A percentile compares a stretch with the other conserved stretches of the same genome.
These are phyloP conservation scores for Osmanthus fragrans DNA, from an alignment of 257 asterid species.

Conservation along the genomic window DNA sequence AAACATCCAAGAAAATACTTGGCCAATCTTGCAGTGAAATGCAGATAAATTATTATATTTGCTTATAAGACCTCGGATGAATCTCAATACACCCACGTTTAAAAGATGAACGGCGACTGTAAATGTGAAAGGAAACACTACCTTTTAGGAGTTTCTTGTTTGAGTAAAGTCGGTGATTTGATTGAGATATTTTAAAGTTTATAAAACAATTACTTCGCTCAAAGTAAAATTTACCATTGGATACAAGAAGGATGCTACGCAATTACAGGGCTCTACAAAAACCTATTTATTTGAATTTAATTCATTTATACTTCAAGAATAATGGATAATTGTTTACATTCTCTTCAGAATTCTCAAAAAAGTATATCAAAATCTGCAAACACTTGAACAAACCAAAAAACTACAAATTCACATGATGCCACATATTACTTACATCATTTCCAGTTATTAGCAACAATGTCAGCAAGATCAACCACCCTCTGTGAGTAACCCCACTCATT, in stretches of 20 bases:
- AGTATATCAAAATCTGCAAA: slow-evolving; percentile 41
- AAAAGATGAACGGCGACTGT: too few relatives aligned
- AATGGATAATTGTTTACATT: slow-evolving; percentile 40
- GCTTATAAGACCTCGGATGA: background rate
- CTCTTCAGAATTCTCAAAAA: slow-evolving; percentile 39
- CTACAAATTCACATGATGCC: background rate
- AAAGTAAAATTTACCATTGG: background rate
- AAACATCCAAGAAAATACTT: background rate
- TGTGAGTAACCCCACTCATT: slow-evolving; percentile 99
- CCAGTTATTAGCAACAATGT: slow-evolving; percentile 94
- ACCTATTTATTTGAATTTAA: background rate
- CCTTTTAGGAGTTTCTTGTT: too few relatives aligned
- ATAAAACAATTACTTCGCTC: background rate
- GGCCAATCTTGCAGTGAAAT: background rate
- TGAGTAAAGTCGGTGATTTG: background rate
- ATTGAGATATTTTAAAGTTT: background rate
- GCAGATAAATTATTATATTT: background rate
- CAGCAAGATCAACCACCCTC: slow-evolving; percentile 98
- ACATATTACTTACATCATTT: slow-evolving; percentile 37
- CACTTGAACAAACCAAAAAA: slow-evolving; percentile 18
- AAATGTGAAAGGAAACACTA: too few relatives aligned
- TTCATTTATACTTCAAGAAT: slow-evolving; percentile 2
- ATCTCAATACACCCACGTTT: background rate
- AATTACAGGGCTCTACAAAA: background rate
- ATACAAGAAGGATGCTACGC: background rate